Evolutionary conservation across 306 rosid species (phyloP), one percentile per base, ranked within the genome.

Genomic region (Amphicarpaea edgeworthii): DNA sequence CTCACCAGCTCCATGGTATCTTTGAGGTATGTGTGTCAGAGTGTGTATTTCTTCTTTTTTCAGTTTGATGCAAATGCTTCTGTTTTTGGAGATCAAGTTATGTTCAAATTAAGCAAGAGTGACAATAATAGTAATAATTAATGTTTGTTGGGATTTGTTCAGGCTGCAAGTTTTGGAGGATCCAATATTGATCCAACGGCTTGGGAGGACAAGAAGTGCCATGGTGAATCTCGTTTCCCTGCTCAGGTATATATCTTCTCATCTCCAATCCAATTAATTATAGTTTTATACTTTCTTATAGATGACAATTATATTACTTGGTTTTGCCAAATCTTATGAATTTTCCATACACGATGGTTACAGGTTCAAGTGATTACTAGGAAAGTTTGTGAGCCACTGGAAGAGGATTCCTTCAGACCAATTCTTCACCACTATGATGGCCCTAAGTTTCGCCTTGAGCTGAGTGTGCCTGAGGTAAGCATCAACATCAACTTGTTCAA

Each of bases 81-180:
- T 9, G 1, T 46, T 12, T 58, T 61, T n/a, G 53, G 24, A 65
- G 20, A 75, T 41, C 15, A 21, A 75, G 70, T 28, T 60, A 28
- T 73, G 53, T n/a, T n/a, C n/a, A n/a, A 49, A 68, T 19, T 30
- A 26, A 19, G 47, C 61, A 24, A 26, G n/a, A 21, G 37, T 72
- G 20, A 26, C 26, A 43, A 40, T 40, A 40, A 38, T 34, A 7
- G 62, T 3, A 12, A 59, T 59, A 26, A 73, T 41, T 26, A 59
- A 59, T 50, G 26, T 5, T 51, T 37, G 34, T 0, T 67, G 45
- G 9, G 40, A 66, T 77, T 51, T 78, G 57, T 84, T 41, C 68
- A 94, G 98, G 98, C 98, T 84, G 88, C 96, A 53, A 87, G 97
- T 80, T 92, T 90, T 85, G 98, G 98, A 42, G 97, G 98, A 59